A percentile compares a stretch with the other conserved stretches of the same genome.
These are phyloP conservation scores for Solanum commersonii DNA, from an alignment of 257 asterid genomes.

Conservation along the genomic window DNA sequence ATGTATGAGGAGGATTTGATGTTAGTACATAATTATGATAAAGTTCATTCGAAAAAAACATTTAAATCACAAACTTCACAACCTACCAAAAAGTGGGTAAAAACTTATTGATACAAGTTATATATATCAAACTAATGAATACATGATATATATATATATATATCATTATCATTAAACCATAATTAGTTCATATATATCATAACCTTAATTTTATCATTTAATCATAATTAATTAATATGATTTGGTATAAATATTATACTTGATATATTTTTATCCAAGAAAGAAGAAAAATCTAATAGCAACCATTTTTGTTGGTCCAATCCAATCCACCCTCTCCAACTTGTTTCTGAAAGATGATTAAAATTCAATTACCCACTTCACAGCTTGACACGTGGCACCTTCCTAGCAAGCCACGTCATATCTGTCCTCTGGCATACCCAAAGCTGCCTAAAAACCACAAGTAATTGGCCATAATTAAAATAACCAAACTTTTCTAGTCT, in stretches of 20 bases:
- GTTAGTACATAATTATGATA: too few relatives aligned
- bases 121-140: too few relatives aligned
- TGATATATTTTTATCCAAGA: not conserved
- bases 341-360: slow-evolving; percentile 1
- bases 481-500: slow-evolving; percentile 24
- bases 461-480: slow-evolving; percentile 29
- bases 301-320: slow-evolving; percentile 5
- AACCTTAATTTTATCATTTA: not conserved
- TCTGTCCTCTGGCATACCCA: slow-evolving; percentile 7
- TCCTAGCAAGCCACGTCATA: slow-evolving; percentile 17
- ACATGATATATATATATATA: too few relatives aligned
- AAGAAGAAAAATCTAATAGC: slow-evolving; percentile 27
- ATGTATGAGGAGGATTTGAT: too few relatives aligned
- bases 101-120: too few relatives aligned
- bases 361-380: slow-evolving; percentile 2
- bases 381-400: slow-evolving; percentile 20
- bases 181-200: too few relatives aligned
- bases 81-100: too few relatives aligned
- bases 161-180: too few relatives aligned
- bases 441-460: slow-evolving; percentile 40
- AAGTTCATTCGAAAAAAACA: too few relatives aligned
- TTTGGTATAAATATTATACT: too few relatives aligned
- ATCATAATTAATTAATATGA: not conserved
- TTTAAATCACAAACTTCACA: too few relatives aligned
- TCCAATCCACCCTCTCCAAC: slow-evolving; percentile 18